Evolutionary conservation across 176 grass and related monocot species (phyloP), one percentile per base, ranked within the genome.

Genomic region (Triticum urartu): DNA sequence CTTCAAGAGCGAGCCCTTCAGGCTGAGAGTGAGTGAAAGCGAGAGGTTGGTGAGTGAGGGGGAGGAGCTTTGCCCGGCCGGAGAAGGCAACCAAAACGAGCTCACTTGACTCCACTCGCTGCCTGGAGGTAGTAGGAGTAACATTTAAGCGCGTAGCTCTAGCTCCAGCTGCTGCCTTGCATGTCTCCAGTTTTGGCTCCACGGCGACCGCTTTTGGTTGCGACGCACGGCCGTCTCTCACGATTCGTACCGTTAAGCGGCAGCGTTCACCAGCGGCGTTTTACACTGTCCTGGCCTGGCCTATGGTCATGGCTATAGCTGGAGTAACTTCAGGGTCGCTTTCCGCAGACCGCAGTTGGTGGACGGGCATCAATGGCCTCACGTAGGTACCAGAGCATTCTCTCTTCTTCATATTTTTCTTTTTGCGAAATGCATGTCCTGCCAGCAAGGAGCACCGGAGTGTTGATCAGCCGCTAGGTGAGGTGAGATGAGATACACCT

Each of bases 401-500:
- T 47, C 45, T 4, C 11, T 28, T 28, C 26, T 28, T 28, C 26
- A 28, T 28, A 1, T 28, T 28, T 28, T 28, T 28, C 26, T 28
- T 28, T 1, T 28, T 28, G 26, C 26, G 26, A 28, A 28, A 50
- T 50, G 4, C 13, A 4, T 5, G 47, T 5, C 5, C 50, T 0
- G 50, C 48, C 48, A 52, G 14, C 48, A 1, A 52, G 5, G 73
- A 38, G 47, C 48, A 3, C n/a, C 6, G 45, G 25, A 18, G 40
- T 7, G 22, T 40, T 68, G 60, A 36, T 67, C 79, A 42, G 32
- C 58, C 18, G 45, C 7, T 24, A 84, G 89, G 47, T 15, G 48
- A 48, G 45, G 35, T 36, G 35, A 54, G 50, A 6, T 2, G 50
- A 21, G 54, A 91, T 80, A 75, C 59, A 7, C 85, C 80, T 91